These are phyloP conservation scores for Pseudopediastrum boryanum DNA, from an alignment of 139 green algal genomes.

Conservation along the genomic window DNA sequence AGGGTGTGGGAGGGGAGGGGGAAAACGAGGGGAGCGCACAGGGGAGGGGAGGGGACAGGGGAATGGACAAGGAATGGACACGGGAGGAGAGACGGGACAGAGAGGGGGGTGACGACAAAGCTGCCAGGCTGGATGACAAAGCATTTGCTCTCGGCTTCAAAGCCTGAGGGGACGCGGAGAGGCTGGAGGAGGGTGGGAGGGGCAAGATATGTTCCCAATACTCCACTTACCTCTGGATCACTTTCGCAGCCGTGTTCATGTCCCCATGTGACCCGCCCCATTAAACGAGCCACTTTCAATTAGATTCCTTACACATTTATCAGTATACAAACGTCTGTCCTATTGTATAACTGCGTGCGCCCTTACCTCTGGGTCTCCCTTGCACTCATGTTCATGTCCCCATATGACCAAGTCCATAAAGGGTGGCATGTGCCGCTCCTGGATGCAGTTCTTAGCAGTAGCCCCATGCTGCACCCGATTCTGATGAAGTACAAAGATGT, in stretches of 20 bases:
- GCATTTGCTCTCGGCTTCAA: background rate
- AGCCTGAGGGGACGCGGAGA: background rate
- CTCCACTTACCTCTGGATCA: constrained; percentile 69
- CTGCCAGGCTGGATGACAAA: constrained; percentile 89
- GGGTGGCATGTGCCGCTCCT: constrained; percentile 77
- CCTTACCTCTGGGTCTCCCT: constrained; percentile 68
- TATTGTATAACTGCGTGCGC: no score
- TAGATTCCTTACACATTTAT: no score
- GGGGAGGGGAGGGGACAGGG: no score
- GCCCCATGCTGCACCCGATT: constrained; percentile 82
- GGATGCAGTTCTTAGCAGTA: constrained; percentile 82
- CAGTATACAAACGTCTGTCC: no score
- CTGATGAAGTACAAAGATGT: constrained; percentile 96
- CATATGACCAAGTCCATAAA: constrained; percentile 98
- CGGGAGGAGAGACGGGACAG: no score
- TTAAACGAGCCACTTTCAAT: constrained; percentile 86
- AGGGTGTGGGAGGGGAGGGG: no score
- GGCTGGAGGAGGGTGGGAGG: background rate
- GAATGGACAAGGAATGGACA: no score
- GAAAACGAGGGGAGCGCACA: no score
- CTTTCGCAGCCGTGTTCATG: constrained; percentile 97
- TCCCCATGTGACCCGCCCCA: constrained; percentile 97
- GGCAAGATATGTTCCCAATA: background rate
- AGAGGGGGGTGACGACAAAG: constrained; percentile 81
- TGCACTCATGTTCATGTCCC: constrained; percentile 99